Conservation (phyloP, 2,329 filamentous ascomycete genomes). For the Tympanopsis confertula region DNA sequence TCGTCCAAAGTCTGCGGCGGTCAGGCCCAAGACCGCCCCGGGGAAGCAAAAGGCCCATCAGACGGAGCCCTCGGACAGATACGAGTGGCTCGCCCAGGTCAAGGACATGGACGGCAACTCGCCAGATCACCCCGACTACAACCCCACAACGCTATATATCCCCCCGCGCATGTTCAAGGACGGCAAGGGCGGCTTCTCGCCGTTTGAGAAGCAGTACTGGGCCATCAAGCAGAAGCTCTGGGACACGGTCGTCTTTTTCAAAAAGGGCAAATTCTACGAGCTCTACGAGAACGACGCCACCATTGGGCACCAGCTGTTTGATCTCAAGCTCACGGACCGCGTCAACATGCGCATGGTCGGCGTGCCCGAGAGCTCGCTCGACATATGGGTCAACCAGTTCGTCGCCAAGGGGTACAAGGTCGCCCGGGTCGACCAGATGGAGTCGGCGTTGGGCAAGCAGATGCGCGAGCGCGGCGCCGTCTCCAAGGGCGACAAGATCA, state of each 20-base stretch:
- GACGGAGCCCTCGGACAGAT: conserved; percentile 73
- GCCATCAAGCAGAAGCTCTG: conserved; percentile 96
- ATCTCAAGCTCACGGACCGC: conserved; percentile 91
- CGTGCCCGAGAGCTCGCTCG: conserved; percentile 88
- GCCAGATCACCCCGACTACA: conserved; percentile 73
- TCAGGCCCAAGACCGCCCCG: conserved; percentile 17
- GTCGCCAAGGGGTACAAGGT: conserved; percentile 98
- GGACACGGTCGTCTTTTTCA: conserved; percentile 98
- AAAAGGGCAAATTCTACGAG: conserved; percentile 99
- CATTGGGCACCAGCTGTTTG: conserved; percentile 89
- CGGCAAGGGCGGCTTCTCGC: conserved; percentile 73
- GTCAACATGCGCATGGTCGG: conserved; percentile 99
- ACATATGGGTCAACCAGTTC: conserved; percentile 96
- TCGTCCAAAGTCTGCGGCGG: conserved; percentile 7
- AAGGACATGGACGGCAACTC: conserved; percentile 74
- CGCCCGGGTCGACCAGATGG: conserved; percentile 92
- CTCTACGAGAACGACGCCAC: conserved; percentile 96
- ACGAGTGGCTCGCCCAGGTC: conserved; percentile 80
- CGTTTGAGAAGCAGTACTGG: conserved; percentile 98
- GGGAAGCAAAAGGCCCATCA: conserved; percentile 61
- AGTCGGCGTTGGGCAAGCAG: conserved; percentile 89
- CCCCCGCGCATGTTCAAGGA: conserved; percentile 40
- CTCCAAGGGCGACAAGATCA: conserved; percentile 78
- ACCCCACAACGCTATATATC: conserved; percentile 82
- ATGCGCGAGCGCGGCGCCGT: conserved; percentile 83